Conservation (phyloP, 2,329 filamentous ascomycete species). For the Cryphonectria nitschkei region DNA sequence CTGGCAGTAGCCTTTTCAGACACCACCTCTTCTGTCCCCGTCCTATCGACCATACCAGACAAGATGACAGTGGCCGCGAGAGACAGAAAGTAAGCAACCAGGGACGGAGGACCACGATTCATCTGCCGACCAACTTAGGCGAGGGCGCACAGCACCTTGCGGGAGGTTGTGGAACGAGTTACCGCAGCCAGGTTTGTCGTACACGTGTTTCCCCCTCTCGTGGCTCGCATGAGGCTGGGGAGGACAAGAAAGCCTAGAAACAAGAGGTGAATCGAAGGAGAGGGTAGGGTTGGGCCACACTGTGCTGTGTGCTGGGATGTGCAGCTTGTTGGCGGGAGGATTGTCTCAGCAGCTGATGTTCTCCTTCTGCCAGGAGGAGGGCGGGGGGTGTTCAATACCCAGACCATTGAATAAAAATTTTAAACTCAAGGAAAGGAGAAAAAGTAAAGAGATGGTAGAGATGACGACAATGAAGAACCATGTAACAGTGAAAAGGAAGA, state of each 20-base stretch:
- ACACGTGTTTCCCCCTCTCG: constrained; percentile 11
- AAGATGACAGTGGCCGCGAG: neutral
- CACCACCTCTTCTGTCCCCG: neutral
- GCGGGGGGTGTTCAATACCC: no score
- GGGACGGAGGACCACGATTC: neutral
- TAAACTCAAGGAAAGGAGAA: no score
- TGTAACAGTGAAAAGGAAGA: neutral
- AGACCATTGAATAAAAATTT: no score
- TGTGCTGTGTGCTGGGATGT: neutral
- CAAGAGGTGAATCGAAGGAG: neutral
- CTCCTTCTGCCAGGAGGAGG: no score
- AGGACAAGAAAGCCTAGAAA: neutral
- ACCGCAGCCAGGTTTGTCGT: constrained; percentile 9
- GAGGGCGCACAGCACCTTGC: neutral
- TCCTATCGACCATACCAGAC: neutral
- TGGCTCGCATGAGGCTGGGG: constrained; percentile 3
- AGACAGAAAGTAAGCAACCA: neutral
- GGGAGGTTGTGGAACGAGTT: constrained; percentile 11
- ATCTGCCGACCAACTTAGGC: constrained; percentile 13
- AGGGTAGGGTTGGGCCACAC: neutral
- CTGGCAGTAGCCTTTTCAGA: neutral
- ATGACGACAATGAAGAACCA: neutral
- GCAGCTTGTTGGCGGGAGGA: neutral
- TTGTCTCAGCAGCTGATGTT: neutral
- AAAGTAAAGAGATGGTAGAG: neutral